A percentile compares a stretch with the other conserved stretches of the same genome.
These are phyloP conservation scores for Gossypium longicalyx DNA, from an alignment of 345 rosid species.

Conservation along the genomic window DNA sequence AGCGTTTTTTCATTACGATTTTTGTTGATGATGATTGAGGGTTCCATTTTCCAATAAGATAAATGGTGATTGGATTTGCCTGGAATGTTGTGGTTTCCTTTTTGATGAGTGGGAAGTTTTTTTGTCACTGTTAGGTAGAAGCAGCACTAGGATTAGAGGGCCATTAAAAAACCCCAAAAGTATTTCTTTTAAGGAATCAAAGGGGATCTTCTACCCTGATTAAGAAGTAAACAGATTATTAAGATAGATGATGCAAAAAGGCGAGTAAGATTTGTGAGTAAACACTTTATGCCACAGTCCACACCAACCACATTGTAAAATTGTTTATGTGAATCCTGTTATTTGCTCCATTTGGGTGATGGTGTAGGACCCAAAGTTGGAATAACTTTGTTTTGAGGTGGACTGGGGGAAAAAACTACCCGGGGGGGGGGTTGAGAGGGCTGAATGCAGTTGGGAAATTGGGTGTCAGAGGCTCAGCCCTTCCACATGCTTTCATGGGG, in stretches of 20 bases:
- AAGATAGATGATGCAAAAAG: neutral
- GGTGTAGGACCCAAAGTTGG: conserved; percentile 25
- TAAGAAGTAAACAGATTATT: neutral
- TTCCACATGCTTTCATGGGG: conserved; percentile 38
- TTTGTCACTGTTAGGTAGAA: conserved; percentile 18
- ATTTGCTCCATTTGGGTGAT: conserved; percentile 16
- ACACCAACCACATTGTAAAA: too few species aligned
- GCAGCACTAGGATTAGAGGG: conserved; percentile 16
- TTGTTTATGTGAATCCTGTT: conserved; percentile 24
- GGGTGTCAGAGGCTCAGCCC: conserved; percentile 43
- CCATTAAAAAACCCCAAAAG: neutral
- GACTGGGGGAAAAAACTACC: too few species aligned
- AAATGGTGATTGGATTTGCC: conserved; percentile 30
- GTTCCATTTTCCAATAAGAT: conserved; percentile 24
- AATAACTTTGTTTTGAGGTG: conserved; percentile 23
- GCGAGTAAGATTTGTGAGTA: too few species aligned
- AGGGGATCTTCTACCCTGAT: neutral
- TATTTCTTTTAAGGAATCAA: neutral
- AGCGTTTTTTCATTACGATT: conserved; percentile 1
- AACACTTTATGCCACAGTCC: too few species aligned
- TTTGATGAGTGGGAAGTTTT: conserved; percentile 26
- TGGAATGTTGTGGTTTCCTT: conserved; percentile 32
- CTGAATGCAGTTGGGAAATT: conserved; percentile 5
- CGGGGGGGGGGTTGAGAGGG: too few species aligned
- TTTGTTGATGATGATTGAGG: conserved; percentile 28